These are phyloP conservation scores for Emericellopsis atlantica DNA, from an alignment of 2,329 filamentous ascomycete species.

Conservation along the genomic window DNA sequence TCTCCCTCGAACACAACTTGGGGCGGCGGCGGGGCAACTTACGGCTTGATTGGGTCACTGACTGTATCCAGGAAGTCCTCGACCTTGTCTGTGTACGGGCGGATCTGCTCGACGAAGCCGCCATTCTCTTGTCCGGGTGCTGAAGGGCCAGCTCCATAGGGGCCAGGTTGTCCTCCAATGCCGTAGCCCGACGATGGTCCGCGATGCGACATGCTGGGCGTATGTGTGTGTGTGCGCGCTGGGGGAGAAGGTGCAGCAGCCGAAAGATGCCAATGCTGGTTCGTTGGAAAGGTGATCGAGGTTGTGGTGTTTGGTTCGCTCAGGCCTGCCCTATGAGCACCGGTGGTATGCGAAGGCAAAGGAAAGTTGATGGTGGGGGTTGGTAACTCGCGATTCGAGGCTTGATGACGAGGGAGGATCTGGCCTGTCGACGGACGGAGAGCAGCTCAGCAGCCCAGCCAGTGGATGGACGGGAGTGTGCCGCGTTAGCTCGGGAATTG, in stretches of 20 bases:
- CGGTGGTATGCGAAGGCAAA: too few relatives aligned
- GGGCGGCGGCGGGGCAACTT: slow-evolving; percentile 11
- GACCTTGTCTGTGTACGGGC: slow-evolving; percentile 95
- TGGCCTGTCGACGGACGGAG: too few relatives aligned
- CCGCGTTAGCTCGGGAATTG: too few relatives aligned
- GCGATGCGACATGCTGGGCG: slow-evolving; percentile 28
- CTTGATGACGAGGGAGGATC: too few relatives aligned
- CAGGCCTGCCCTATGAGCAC: background rate
- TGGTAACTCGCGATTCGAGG: too few relatives aligned
- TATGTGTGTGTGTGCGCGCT: background rate
- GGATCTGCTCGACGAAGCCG: slow-evolving; percentile 62
- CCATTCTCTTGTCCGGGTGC: slow-evolving; percentile 49
- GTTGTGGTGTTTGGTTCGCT: background rate
- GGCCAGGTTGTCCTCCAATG: slow-evolving; percentile 56
- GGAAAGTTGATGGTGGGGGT: too few relatives aligned
- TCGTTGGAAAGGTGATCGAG: too few relatives aligned
- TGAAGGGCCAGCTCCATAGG: slow-evolving; percentile 49
- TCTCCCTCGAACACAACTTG: background rate
- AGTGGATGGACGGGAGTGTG: too few relatives aligned
- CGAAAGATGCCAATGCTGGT: too few relatives aligned
- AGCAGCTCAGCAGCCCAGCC: too few relatives aligned
- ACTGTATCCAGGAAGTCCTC: slow-evolving; percentile 83
- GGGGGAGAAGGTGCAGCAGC: too few relatives aligned
- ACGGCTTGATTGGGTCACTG: slow-evolving; percentile 92
- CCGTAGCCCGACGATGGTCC: slow-evolving; percentile 66